Conservation (phyloP, 148 eudicot species). For the Vaccinium vitisidaea region DNA sequence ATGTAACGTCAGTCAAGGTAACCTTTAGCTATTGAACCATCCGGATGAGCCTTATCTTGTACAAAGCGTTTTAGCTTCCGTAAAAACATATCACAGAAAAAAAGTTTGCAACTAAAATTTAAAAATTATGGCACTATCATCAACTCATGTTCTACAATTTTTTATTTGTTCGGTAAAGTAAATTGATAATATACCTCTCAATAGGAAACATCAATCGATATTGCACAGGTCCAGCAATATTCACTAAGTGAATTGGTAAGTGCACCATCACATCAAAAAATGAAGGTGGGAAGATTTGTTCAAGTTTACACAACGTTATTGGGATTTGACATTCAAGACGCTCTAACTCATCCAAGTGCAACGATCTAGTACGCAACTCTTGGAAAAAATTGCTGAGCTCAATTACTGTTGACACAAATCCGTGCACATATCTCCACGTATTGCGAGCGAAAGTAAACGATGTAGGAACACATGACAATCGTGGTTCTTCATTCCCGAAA, state of each 20-base stretch:
- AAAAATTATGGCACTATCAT: not conserved
- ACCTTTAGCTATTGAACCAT: not conserved
- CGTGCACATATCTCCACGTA: no score
- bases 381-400: not conserved
- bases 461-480: not conserved
- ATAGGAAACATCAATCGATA: slow-evolving; percentile 1
- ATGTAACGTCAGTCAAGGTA: not conserved
- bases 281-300: not conserved
- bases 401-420: no score
- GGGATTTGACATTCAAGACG: not conserved
- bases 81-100: not conserved
- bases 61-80: not conserved
- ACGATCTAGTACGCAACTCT: not conserved
- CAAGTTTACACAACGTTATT: not conserved
- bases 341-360: not conserved
- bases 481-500: not conserved
- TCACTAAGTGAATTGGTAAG: not conserved
- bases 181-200: not conserved
- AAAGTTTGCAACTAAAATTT: not conserved
- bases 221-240: not conserved
- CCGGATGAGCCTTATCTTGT: not conserved
- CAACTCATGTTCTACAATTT: not conserved
- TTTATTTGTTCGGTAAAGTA: not conserved
- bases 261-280: slow-evolving; percentile 13
- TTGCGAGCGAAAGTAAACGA: not conserved